These are phyloP conservation scores for Pichia sp. DNA, from an alignment of 1,139 yeast species.

Conservation along the genomic window DNA sequence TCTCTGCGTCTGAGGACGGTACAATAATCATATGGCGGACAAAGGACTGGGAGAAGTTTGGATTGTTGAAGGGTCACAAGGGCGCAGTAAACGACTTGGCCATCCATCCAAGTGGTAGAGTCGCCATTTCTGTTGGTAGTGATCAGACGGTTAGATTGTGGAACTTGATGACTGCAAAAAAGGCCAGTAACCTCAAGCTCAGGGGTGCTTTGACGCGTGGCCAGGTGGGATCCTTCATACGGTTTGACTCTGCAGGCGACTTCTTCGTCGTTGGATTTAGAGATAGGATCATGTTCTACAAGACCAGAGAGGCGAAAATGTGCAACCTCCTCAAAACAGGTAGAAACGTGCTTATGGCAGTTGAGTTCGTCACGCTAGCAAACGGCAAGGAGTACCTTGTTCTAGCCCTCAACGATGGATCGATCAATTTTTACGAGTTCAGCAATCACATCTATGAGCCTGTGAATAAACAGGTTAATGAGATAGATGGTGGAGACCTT, in stretches of 20 bases:
- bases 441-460: conserved; percentile 32
- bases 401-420: conserved; percentile 70
- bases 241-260: conserved; percentile 61
- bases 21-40: conserved; percentile 90
- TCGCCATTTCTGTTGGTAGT: conserved; percentile 83
- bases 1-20: conserved; percentile 91
- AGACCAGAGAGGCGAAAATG: conserved; percentile 60
- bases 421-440: conserved; percentile 54
- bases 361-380: conserved; percentile 46
- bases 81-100: conserved; percentile 77
- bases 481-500: conserved; percentile 20
- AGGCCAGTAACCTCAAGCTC: conserved; percentile 79
- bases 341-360: conserved; percentile 57
- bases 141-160: conserved; percentile 83
- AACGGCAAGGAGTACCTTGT: conserved; percentile 53
- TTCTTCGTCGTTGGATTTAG: conserved; percentile 72
- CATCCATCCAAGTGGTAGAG: conserved; percentile 88
- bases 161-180: conserved; percentile 97
- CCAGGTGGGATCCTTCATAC: conserved; percentile 61
- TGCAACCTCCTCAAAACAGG: conserved; percentile 37
- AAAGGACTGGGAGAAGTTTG: conserved; percentile 94
- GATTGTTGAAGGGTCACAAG: conserved; percentile 78
- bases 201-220: conserved; percentile 63
- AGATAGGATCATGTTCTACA: conserved; percentile 60
- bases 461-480: conserved; percentile 5